A percentile compares a stretch with the other conserved stretches of the same genome.
phyloP scores from a whole-genome alignment of 2,329 filamentous ascomycete genomes.

The Aspergillus brasiliensis region DNA sequence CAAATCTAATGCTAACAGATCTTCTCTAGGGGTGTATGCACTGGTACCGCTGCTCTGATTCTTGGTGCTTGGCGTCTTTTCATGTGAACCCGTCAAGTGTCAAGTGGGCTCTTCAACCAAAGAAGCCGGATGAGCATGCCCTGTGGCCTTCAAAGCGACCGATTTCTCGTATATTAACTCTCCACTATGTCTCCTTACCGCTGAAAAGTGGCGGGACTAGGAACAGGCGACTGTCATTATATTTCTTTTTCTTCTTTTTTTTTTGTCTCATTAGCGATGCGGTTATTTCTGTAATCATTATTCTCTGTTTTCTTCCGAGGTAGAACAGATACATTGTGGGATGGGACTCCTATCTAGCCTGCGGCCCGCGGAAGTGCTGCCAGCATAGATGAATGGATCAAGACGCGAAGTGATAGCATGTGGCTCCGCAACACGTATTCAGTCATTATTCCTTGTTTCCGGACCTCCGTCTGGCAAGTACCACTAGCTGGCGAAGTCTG shows the following conservation, averaged over 20 bases:
- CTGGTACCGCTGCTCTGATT: slow-evolving; percentile 66
- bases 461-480: too few relatives aligned
- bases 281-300: not conserved
- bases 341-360: not conserved
- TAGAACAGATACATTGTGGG: not conserved
- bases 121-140: not conserved
- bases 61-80: slow-evolving; percentile 68
- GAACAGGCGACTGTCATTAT: not conserved
- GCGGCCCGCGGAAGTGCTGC: not conserved
- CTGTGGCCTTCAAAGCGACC: not conserved
- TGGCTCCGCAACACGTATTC: not conserved
- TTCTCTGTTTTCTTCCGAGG: not conserved
- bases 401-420: not conserved
- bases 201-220: not conserved
- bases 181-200: not conserved
- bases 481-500: not conserved
- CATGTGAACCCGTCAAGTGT: slow-evolving; percentile 52
- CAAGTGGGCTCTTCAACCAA: not conserved
- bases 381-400: not conserved
- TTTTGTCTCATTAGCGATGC: not conserved
- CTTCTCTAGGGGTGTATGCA: slow-evolving; percentile 61
- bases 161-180: not conserved
- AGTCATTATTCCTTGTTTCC: too few relatives aligned
- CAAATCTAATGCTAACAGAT: slow-evolving; percentile 29
- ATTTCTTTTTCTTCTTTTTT: not conserved